Evolutionary conservation across 106 monocot genomes (phyloP), one percentile per base, ranked within the genome.

Genomic region (Dendrobium chrysotoxum): DNA sequence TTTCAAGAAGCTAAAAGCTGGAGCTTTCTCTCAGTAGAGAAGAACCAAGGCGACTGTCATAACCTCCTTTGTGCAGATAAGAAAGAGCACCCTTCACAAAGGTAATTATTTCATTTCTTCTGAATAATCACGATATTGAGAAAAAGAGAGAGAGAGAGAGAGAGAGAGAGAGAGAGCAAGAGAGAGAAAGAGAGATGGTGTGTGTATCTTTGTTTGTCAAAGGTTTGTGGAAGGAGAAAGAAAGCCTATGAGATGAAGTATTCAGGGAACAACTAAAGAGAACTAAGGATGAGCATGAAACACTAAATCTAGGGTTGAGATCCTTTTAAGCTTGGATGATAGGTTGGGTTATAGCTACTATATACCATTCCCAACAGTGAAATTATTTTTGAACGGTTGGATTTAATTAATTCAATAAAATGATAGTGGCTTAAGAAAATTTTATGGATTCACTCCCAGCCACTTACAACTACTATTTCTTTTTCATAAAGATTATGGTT

Each of bases 81-180:
- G 64, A 64, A 64, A 23, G 1, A 26, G 64, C 26, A 61, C n/a
- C n/a, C 25, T 64, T 25, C 64, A 5, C 64, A 64, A n/a, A 64
- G 64, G 64, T 64, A 64, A 64, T 25, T 64, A 26, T 25, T 64
- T n/a, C 26, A 64, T 10, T 23, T 64, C n/a, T 64, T 64, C 61
- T 61, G 5, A 23, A n/a, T 7, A 61, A 55, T 55, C 54, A 4
- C 3, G 2, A 55, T 55, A 15, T 17, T 17, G 23, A 8, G n/a
- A 61, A n/a, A 61, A n/a, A 61, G 55, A 57, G 58, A 57, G 55
- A 57, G 13, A 57, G 55, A 57, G 55, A 57, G 55, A 58, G 64
- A 64, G 64, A 64, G 64, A 25, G 64, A 45, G 45, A 45, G 45
- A 0, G 7, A 9, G 45, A 9, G 45, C 0, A 5, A 9, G 45